Base-by-base conservation (phyloP, 805 yeast species). In the Suhomyces kilbournensis region DNA sequence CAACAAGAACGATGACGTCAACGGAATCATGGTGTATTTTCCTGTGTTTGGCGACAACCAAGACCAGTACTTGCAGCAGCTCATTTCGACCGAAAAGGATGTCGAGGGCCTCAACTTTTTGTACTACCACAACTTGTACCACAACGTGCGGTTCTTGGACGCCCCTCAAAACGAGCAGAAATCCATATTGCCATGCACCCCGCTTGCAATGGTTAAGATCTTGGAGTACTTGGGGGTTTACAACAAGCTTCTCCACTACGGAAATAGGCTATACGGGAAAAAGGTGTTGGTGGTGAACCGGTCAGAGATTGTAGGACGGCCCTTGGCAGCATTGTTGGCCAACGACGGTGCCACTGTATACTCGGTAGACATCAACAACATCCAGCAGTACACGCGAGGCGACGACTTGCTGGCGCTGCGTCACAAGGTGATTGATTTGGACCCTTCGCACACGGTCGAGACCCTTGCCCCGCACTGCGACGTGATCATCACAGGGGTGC, bases 271-370 rank as follows among this genome's bases (percentile, higher is more conserved):
- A 20, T 94, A 90, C 62, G 99, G 99, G 44, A 92, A 91, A 71
- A 93, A 94, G 48, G 79, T 93, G 51, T 85, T 96, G 47, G 85
- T 94, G 44, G 92, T 94, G 49, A 94, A 94, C 72, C 79, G 99
- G 64, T 88, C 96, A 10, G 99, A 94, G 71, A 93, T 94, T 63
- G 99, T 94, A 20, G 99, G 99, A 10, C 83, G 99, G 60, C 99
- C 99, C 0, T 75, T 94, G 54, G 98, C 98, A 32, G 98, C 99
- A 0, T 71, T 94, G 35, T 75, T 94, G 57, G 98, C 99, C 17
- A 94, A 94, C 64, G 99, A 94, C 65, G 99, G 99, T 56, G 99
- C 99, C 20, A 86, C 86, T 1, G 98, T 94, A 2, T 94, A 88
- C 68, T 92, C 98, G 1, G 93, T 85, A 2, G 98, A 94, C 66